Percentiles rank a stretch among this genome's conserved stretches.
phyloP scores from a whole-genome alignment of 2,329 filamentous ascomycete genomes.

The Neopestalotiopsis clavispora region DNA sequence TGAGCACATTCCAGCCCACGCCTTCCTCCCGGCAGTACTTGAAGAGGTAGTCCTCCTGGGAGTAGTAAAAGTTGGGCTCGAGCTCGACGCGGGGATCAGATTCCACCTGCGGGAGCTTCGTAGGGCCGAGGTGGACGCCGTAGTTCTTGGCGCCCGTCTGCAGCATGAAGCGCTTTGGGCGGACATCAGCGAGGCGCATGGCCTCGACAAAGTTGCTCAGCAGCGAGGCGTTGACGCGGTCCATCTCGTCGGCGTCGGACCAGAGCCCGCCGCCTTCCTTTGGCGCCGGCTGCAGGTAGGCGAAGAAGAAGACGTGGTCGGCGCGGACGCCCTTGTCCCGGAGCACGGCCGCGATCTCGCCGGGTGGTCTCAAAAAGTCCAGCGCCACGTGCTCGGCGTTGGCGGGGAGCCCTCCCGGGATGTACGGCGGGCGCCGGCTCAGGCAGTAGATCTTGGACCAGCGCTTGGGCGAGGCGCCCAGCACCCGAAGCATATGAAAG shows the following conservation, averaged over 20 bases:
- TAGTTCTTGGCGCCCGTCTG: conserved; percentile 61
- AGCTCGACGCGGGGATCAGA: conserved; percentile 46
- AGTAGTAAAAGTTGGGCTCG: conserved; percentile 60
- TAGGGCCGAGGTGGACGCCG: conserved; percentile 51
- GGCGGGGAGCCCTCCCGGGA: conserved; percentile 23
- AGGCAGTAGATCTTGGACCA: conserved; percentile 59
- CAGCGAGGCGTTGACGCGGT: conserved; percentile 48
- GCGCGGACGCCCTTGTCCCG: conserved; percentile 41
- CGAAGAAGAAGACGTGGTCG: conserved; percentile 58
- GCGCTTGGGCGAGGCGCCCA: conserved; percentile 49
- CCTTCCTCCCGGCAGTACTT: conserved; percentile 44
- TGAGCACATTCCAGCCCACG: conserved; percentile 50
- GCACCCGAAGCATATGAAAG: conserved; percentile 53
- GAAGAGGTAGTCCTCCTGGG: conserved; percentile 54
- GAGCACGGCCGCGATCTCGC: conserved; percentile 25
- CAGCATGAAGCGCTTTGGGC: conserved; percentile 51
- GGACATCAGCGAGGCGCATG: conserved; percentile 37
- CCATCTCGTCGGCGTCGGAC: conserved; percentile 55
- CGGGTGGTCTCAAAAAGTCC: conserved; percentile 31
- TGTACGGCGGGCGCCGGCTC: conserved; percentile 42
- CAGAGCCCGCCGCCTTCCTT: conserved; percentile 49
- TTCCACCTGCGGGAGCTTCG: conserved; percentile 48
- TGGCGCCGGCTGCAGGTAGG: conserved; percentile 56
- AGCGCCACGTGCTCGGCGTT: conserved; percentile 14
- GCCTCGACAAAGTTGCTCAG: conserved; percentile 50